Percentiles rank a stretch among this genome's conserved stretches.
Evolutionary conservation across 371 early-diverging fungal species (phyloP).

Genomic region (Syncephalastrum racemosum): DNA sequence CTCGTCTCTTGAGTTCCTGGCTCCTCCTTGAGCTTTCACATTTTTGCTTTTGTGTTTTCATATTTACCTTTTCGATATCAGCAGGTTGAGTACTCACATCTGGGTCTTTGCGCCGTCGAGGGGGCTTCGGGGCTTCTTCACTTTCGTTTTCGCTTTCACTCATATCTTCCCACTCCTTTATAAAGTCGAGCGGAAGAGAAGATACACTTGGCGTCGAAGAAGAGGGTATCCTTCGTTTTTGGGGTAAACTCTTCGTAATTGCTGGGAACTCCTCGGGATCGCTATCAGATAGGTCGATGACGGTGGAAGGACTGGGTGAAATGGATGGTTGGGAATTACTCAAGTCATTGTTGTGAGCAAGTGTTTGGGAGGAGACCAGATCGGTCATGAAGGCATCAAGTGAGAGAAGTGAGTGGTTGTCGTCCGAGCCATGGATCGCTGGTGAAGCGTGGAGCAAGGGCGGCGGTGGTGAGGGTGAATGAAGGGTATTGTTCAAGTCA

Average conservation of each 20-base stretch:
- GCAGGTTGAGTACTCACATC: too few relatives aligned
- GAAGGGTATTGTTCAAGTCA: too few relatives aligned
- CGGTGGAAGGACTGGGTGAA: background rate
- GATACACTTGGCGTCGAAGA: background rate
- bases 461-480: too few relatives aligned
- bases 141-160: constrained; percentile 2
- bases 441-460: too few relatives aligned
- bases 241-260: background rate
- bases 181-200: constrained; percentile 7
- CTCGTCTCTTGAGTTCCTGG: background rate
- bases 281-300: background rate
- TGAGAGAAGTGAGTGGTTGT: constrained; percentile 18
- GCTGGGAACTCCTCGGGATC: background rate
- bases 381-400: constrained; percentile 12
- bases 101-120: background rate
- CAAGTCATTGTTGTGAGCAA: background rate
- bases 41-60: constrained; percentile 1
- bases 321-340: background rate
- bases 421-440: constrained; percentile 1
- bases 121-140: constrained; percentile 1
- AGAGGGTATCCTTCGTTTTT: background rate
- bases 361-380: background rate
- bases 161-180: constrained; percentile 16
- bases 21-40: background rate
- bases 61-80: too few relatives aligned